Evolutionary conservation across 352 stramenopile species (phyloP).

Genomic region (Pythium volutum): DNA sequence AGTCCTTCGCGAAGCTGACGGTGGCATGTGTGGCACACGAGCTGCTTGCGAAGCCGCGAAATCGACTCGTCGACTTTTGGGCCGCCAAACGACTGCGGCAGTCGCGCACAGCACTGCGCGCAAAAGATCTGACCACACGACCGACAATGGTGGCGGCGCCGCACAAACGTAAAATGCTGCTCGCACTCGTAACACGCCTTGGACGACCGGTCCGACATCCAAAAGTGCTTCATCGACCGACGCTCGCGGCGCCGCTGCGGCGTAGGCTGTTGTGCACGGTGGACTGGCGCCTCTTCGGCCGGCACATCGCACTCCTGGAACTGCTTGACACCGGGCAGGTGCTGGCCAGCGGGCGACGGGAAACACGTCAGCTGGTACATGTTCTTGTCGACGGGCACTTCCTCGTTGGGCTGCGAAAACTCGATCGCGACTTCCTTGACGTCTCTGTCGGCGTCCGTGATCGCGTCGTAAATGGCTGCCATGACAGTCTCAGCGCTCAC

Average conservation of each 20-base stretch:
- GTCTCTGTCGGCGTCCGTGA: not conserved
- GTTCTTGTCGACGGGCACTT: slow-evolving; percentile 67
- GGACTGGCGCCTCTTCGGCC: slow-evolving; percentile 9
- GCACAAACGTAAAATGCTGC: slow-evolving; percentile 80
- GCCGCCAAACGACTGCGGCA: slow-evolving; percentile 75
- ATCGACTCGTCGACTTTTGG: slow-evolving; percentile 80
- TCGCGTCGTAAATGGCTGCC: slow-evolving; percentile 31
- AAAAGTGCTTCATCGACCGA: slow-evolving; percentile 84
- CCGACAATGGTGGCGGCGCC: slow-evolving; percentile 75
- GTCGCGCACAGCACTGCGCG: slow-evolving; percentile 68
- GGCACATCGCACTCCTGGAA: slow-evolving; percentile 34
- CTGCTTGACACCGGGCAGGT: slow-evolving; percentile 60
- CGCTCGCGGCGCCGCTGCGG: slow-evolving; percentile 38
- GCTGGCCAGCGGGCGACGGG: slow-evolving; percentile 60
- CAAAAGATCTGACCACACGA: slow-evolving; percentile 88
- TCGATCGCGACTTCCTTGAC: slow-evolving; percentile 45
- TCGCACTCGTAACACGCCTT: slow-evolving; percentile 86
- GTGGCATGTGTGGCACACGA: slow-evolving; percentile 85
- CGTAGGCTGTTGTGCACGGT: slow-evolving; percentile 19
- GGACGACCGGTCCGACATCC: slow-evolving; percentile 86
- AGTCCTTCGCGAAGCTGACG: slow-evolving; percentile 77
- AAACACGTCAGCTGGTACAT: slow-evolving; percentile 69
- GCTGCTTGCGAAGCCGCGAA: slow-evolving; percentile 67
- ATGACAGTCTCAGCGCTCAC: slow-evolving; percentile 53
- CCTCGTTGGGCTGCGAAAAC: slow-evolving; percentile 60